A percentile compares a stretch with the other conserved stretches of the same genome.
Evolutionary conservation across 352 stramenopile genomes (phyloP).

Genomic region (Pythium vanterpoolii): DNA sequence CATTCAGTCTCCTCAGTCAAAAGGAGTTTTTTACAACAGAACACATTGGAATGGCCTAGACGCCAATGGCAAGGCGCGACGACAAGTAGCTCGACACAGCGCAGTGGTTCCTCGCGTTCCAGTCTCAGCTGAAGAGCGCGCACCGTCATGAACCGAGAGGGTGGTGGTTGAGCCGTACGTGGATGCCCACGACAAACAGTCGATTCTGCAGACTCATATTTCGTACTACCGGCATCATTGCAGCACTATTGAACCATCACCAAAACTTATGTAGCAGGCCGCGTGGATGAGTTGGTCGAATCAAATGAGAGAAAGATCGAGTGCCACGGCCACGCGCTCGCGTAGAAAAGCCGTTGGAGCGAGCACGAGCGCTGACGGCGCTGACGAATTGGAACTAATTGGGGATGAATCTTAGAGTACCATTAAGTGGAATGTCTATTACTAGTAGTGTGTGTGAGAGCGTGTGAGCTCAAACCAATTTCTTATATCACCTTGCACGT

Average conservation of each 20-base stretch:
- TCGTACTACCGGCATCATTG: constrained; percentile 68
- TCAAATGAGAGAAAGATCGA: constrained; percentile 13
- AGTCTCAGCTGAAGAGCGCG: no score
- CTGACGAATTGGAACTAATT: constrained; percentile 9
- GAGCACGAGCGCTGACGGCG: neutral
- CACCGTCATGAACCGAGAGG: constrained; percentile 49
- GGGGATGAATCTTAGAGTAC: no score
- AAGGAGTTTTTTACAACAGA: constrained; percentile 61
- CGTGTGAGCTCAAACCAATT: no score
- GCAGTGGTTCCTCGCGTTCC: constrained; percentile 38
- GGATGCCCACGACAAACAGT: constrained; percentile 26
- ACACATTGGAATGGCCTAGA: constrained; percentile 29
- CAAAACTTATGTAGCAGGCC: constrained; percentile 53
- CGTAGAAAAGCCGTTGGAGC: constrained; percentile 1
- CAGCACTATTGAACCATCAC: constrained; percentile 29
- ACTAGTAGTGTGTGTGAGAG: no score
- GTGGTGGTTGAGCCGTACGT: constrained; percentile 34
- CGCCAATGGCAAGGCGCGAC: constrained; percentile 40
- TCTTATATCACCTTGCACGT: no score
- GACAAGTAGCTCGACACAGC: constrained; percentile 45
- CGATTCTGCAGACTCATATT: constrained; percentile 59
- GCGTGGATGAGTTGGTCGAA: constrained; percentile 48
- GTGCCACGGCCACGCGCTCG: neutral
- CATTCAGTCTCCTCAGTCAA: constrained; percentile 53
- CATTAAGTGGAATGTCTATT: no score